phyloP scores from a whole-genome alignment of 2,329 filamentous ascomycete species.

The Paecilomyces variotii region DNA sequence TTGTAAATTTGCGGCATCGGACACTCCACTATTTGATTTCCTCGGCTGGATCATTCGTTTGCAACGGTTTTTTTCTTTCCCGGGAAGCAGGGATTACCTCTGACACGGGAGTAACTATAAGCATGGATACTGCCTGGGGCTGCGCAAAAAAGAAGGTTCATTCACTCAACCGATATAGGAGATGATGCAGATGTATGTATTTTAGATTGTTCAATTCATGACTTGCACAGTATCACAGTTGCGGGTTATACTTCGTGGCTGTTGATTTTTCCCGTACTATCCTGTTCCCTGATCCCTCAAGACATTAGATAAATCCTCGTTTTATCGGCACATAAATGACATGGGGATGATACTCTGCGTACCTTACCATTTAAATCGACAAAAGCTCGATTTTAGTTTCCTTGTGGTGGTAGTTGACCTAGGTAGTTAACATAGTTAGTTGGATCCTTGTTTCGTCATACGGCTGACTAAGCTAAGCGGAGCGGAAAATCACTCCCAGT shows the following conservation, averaged over 20 bases:
- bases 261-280: too few relatives aligned
- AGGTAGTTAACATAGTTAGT: too few relatives aligned
- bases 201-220: not conserved
- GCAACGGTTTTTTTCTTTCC: not conserved
- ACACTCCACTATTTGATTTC: not conserved
- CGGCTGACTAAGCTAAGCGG: constrained; percentile 12
- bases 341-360: too few relatives aligned
- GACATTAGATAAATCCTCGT: too few relatives aligned
- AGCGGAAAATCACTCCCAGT: constrained; percentile 17
- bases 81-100: not conserved
- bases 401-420: not conserved
- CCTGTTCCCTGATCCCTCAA: too few relatives aligned
- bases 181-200: not conserved
- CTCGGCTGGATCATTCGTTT: not conserved
- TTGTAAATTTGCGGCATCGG: not conserved
- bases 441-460: not conserved
- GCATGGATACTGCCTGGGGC: not conserved
- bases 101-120: not conserved
- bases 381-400: too few relatives aligned
- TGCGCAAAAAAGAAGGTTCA: not conserved
- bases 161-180: not conserved
- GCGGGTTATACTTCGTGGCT: too few relatives aligned
- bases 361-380: too few relatives aligned
- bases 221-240: not conserved
- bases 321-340: too few relatives aligned